Evolutionary conservation across 495 filamentous ascomycete species (phyloP).

Genomic region (Bacidia rubella): DNA sequence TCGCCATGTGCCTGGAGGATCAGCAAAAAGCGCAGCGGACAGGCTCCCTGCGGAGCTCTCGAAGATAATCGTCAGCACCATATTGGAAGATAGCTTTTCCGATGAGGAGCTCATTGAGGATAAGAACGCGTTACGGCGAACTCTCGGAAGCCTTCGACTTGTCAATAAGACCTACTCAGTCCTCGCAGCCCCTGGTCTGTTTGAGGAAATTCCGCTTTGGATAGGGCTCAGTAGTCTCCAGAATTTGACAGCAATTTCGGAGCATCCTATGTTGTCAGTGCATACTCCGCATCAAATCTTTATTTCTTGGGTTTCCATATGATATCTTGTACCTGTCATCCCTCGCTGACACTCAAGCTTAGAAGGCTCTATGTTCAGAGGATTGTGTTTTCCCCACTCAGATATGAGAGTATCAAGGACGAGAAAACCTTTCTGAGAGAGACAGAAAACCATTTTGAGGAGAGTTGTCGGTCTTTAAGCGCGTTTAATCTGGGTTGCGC

Average conservation of each 20-base stretch:
- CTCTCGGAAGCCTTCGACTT: not conserved
- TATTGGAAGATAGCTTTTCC: too few relatives aligned
- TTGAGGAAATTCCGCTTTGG: not conserved
- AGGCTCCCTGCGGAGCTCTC: too few relatives aligned
- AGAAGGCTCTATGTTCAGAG: not conserved
- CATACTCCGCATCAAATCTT: too few relatives aligned
- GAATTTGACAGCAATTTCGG: not conserved
- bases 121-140: not conserved
- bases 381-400: not conserved
- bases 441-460: not conserved
- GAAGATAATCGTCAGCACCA: too few relatives aligned
- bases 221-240: not conserved
- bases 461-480: not conserved
- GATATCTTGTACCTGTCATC: too few relatives aligned
- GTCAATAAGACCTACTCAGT: not conserved
- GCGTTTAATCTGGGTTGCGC: not conserved
- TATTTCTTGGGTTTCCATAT: too few relatives aligned
- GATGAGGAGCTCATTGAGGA: too few relatives aligned
- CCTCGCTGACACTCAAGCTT: too few relatives aligned
- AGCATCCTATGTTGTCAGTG: not conserved
- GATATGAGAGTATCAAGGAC: not conserved
- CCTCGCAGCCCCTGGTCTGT: not conserved
- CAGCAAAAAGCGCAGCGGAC: too few relatives aligned
- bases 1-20: too few relatives aligned
- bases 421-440: not conserved